Evolutionary conservation across 208 protist genomes (phyloP), one percentile per base, ranked within the genome.

Genomic region (Leishmania tropica): DNA sequence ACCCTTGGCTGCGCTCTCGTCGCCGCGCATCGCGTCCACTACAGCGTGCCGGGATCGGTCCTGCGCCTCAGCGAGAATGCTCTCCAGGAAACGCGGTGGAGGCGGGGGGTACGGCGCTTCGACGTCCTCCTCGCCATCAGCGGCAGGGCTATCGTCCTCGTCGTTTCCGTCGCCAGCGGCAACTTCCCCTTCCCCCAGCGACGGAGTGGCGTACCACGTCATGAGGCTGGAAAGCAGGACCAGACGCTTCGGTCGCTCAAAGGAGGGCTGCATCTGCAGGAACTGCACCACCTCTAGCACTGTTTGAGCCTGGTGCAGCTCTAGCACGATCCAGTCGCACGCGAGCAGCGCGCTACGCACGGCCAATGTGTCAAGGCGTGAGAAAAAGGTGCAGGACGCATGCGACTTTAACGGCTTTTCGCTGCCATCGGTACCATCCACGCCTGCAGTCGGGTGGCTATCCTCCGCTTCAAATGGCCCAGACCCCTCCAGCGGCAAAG

Each of bases 141-240:
- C 72, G 35, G 2, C 31, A 62, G 86, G 84, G 68, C 85, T 84
- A 21, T 88, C 81, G 28, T 89, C 84, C 17, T 85, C 82, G 42
- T 87, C 87, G 75, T 77, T 82, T 42, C 58, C 64, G 54, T 54
- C 78, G 37, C 1, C 56, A 15, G 31, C 73, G n/a, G 67, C 68
- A n/a, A 28, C 65, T 3, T 70, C 78, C 1, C 72, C 79, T 13
- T 74, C 85, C 6, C 83, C 81, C 77, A 96, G 85, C 37, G 94
- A 88, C 47, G 94, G 91, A 15, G 94, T 98, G 0, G 92, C 90
- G 79, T 92, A 96, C 95, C 96, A 98, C 40, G 92, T 97, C 87
- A 98, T 91, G 56, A 97, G 86, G 64, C 84, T 96, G 2, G 96
- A 98, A 24, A 98, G 60, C 21, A 98, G 85, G 45, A 98, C 87